Conservation (phyloP, 306 rosid species). For the Prunus davidiana region DNA sequence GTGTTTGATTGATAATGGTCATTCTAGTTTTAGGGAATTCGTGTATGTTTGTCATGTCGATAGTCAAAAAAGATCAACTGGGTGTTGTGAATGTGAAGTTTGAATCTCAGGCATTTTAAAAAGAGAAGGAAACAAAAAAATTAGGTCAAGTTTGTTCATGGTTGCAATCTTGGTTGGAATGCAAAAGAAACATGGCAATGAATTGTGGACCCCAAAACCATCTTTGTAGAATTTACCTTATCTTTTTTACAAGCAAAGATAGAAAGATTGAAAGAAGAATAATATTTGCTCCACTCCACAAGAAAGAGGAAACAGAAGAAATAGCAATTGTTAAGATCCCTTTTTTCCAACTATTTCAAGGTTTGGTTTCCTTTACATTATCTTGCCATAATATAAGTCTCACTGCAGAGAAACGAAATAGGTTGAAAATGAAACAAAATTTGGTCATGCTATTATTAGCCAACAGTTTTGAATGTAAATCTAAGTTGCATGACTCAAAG, state of each 20-base stretch:
- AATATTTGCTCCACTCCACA: neutral
- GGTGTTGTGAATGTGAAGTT: neutral
- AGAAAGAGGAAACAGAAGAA: neutral
- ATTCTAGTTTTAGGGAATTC: neutral
- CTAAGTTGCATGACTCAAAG: conserved; percentile 3
- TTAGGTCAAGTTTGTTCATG: neutral
- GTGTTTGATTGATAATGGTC: neutral
- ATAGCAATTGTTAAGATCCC: neutral
- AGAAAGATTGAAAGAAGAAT: neutral
- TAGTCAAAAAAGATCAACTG: neutral
- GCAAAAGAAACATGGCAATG: neutral
- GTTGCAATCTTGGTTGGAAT: neutral
- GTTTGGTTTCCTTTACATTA: too few species aligned
- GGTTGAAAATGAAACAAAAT: neutral
- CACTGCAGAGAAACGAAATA: neutral
- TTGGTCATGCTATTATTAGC: neutral
- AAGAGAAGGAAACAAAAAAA: neutral
- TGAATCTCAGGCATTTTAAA: too few species aligned
- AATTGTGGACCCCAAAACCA: conserved; percentile 8
- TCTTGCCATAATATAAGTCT: neutral
- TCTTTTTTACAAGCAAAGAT: conserved; percentile 5
- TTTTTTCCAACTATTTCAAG: neutral
- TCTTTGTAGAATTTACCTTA: neutral
- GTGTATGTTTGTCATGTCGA: neutral
- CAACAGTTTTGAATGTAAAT: neutral